Evolutionary conservation across 352 stramenopile genomes (phyloP).

Genomic region (Peronospora belbahrii): DNA sequence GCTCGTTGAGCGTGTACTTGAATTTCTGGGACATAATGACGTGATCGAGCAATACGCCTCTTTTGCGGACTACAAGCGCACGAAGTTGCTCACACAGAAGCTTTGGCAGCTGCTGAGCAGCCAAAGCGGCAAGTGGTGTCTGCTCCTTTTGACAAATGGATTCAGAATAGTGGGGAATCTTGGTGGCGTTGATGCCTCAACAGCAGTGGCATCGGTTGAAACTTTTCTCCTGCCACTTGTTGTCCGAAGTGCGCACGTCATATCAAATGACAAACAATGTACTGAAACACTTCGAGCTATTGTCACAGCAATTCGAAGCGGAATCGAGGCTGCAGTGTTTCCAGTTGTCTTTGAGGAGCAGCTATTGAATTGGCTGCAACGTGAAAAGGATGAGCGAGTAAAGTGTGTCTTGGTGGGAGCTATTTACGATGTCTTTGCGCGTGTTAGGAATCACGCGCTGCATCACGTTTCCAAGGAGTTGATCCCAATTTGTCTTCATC

Average conservation of each 20-base stretch:
- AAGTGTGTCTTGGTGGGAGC: constrained; percentile 14
- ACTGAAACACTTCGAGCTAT: constrained; percentile 20
- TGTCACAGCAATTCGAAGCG: constrained; percentile 13
- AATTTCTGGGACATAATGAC: constrained; percentile 15
- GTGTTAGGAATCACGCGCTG: constrained; percentile 14
- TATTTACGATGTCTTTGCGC: constrained; percentile 28
- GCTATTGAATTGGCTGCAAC: constrained; percentile 15
- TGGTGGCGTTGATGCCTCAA: constrained; percentile 22
- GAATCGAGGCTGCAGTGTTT: constrained; percentile 14
- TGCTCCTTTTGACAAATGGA: constrained; percentile 29
- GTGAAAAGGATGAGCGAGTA: constrained; percentile 11
- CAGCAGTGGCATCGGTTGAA: constrained; percentile 12
- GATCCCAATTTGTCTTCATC: constrained; percentile 14
- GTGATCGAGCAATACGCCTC: constrained; percentile 9
- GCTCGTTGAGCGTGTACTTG: constrained; percentile 29
- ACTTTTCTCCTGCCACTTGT: constrained; percentile 31
- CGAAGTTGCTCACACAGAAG: constrained; percentile 30
- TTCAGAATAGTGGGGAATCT: constrained; percentile 27
- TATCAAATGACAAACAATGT: background rate
- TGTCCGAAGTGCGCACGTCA: constrained; percentile 10
- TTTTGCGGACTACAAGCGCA: constrained; percentile 30
- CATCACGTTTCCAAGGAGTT: constrained; percentile 11
- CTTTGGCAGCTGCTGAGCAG: constrained; percentile 32
- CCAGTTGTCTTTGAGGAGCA: constrained; percentile 17
- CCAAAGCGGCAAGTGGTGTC: background rate